Conservation (phyloP, 257 asterid genomes). For the Nicotiana tabacum region DNA sequence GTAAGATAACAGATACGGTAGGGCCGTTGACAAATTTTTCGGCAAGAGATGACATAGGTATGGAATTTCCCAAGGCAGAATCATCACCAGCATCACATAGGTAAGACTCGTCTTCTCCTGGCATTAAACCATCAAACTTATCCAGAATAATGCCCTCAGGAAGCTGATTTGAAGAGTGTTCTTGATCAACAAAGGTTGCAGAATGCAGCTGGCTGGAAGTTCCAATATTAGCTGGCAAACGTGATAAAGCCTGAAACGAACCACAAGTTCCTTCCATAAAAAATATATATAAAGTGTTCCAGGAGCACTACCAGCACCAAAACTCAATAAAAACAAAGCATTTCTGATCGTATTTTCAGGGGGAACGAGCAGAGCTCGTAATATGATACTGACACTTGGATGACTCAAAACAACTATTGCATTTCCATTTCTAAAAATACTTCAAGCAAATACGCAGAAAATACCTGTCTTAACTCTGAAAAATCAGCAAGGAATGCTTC, state of each 20-base stretch:
- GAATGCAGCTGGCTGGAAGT: slow-evolving; percentile 18
- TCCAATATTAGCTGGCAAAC: slow-evolving; percentile 28
- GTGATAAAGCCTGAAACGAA: slow-evolving; percentile 49
- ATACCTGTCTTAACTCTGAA: slow-evolving; percentile 75
- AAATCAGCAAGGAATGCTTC: slow-evolving; percentile 82
- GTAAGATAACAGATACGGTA: slow-evolving; percentile 47
- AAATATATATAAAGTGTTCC: not conserved
- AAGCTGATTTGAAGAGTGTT: slow-evolving; percentile 26
- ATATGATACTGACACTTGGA: not conserved
- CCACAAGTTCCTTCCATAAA: not conserved
- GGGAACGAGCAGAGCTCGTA: not conserved
- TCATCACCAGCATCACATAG: slow-evolving; percentile 12
- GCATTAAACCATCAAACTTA: slow-evolving; percentile 22
- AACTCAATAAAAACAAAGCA: not conserved
- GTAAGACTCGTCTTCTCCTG: slow-evolving; percentile 21
- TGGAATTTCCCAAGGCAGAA: slow-evolving; percentile 13
- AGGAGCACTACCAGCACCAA: not conserved
- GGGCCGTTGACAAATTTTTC: slow-evolving; percentile 32
- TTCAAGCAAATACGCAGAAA: not conserved
- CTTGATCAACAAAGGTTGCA: not conserved
- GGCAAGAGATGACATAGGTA: slow-evolving; percentile 8
- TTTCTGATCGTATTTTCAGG: not conserved
- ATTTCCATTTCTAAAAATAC: slow-evolving; percentile 4
- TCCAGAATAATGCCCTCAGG: slow-evolving; percentile 26
- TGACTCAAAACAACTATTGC: not conserved